Evolutionary conservation across 2,329 filamentous ascomycete genomes (phyloP).

Genomic region (Penicillium sclerotiorum): DNA sequence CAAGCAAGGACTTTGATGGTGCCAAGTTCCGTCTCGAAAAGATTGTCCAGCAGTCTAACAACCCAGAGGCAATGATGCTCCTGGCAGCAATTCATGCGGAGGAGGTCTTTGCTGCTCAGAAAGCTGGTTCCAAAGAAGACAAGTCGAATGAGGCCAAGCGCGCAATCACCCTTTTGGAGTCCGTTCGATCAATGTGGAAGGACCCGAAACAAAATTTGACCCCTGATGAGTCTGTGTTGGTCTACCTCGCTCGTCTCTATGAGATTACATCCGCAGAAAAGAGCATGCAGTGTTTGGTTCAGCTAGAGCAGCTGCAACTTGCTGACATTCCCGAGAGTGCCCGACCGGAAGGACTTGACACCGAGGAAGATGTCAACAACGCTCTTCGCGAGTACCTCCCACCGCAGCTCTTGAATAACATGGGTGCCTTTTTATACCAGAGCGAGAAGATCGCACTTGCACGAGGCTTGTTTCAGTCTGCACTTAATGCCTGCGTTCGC

Average conservation of each 20-base stretch:
- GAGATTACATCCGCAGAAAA: slow-evolving; percentile 85
- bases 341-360: slow-evolving; percentile 60
- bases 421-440: slow-evolving; percentile 93
- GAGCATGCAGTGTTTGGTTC: slow-evolving; percentile 85
- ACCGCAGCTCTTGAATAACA: slow-evolving; percentile 93
- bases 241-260: slow-evolving; percentile 90
- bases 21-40: slow-evolving; percentile 94
- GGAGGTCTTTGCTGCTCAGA: slow-evolving; percentile 82
- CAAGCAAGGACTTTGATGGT: slow-evolving; percentile 82
- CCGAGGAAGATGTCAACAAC: slow-evolving; percentile 59
- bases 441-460: slow-evolving; percentile 78
- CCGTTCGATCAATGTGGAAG: slow-evolving; percentile 85
- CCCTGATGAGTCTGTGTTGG: slow-evolving; percentile 81
- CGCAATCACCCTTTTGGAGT: slow-evolving; percentile 80
- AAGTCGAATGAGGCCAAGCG: slow-evolving; percentile 84
- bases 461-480: slow-evolving; percentile 88
- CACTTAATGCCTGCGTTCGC: slow-evolving; percentile 81
- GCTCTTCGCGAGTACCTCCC: slow-evolving; percentile 77
- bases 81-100: slow-evolving; percentile 92
- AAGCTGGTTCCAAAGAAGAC: slow-evolving; percentile 81
- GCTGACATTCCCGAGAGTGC: slow-evolving; percentile 75
- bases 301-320: slow-evolving; percentile 88
- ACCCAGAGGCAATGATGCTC: slow-evolving; percentile 85
- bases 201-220: slow-evolving; percentile 82
- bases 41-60: slow-evolving; percentile 82